These are phyloP conservation scores for Saturnispora sekii DNA, from an alignment of 805 yeast species.

Conservation along the genomic window DNA sequence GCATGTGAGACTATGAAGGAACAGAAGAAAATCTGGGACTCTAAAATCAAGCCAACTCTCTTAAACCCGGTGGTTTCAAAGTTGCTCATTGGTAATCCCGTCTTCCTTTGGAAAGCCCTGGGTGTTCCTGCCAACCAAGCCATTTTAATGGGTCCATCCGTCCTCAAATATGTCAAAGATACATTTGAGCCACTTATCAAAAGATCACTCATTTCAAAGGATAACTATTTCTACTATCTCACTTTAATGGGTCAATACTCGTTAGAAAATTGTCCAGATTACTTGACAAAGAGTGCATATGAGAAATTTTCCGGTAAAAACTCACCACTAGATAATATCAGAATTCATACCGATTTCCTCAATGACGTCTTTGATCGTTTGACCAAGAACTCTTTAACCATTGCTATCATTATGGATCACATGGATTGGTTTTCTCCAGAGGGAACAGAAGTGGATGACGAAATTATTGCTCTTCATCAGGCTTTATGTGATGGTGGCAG, in stretches of 20 bases:
- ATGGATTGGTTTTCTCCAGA: constrained; percentile 83
- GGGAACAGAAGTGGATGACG: constrained; percentile 54
- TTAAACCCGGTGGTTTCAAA: constrained; percentile 62
- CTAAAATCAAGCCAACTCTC: constrained; percentile 54
- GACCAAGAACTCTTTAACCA: constrained; percentile 51
- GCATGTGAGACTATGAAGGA: constrained; percentile 46
- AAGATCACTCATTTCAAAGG: constrained; percentile 52
- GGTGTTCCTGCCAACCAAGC: constrained; percentile 89
- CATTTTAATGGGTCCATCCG: constrained; percentile 64
- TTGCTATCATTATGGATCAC: constrained; percentile 82
- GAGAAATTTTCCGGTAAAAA: constrained; percentile 31
- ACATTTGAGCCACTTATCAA: constrained; percentile 69
- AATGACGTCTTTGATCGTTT: constrained; percentile 67
- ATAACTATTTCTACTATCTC: constrained; percentile 73
- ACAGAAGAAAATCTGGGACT: constrained; percentile 57
- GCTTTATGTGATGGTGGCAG: constrained; percentile 62
- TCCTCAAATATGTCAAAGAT: constrained; percentile 61
- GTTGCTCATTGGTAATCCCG: constrained; percentile 65
- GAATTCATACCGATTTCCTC: constrained; percentile 72
- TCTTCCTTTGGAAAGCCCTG: constrained; percentile 80
- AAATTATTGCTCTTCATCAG: constrained; percentile 51
- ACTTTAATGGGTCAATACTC: constrained; percentile 53
- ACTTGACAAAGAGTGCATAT: constrained; percentile 53
- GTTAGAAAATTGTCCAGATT: constrained; percentile 63
- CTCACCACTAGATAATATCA: constrained; percentile 56